Conservation (phyloP, 75 land plant genomes). For the Larix kaempferi region DNA sequence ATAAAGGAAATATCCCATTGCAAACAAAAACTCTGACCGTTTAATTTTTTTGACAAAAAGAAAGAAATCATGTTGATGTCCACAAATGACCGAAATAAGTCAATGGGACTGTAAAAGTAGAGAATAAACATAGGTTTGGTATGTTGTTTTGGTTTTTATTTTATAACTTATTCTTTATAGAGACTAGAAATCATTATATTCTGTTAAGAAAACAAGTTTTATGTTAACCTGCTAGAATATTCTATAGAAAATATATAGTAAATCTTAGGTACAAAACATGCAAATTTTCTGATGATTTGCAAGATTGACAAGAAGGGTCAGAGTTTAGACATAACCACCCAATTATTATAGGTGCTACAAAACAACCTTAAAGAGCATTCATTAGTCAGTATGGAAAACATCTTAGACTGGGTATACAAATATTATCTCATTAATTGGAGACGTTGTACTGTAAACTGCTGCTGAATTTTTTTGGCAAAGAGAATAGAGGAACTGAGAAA, state of each 20-base stretch:
- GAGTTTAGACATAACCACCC: neutral
- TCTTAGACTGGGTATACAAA: neutral
- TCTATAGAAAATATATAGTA: neutral
- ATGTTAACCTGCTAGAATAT: too few species aligned
- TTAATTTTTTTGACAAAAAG: neutral
- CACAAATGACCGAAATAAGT: too few species aligned
- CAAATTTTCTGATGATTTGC: neutral
- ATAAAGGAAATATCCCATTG: neutral
- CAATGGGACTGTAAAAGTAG: too few species aligned
- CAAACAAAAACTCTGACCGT: neutral
- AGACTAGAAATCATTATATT: too few species aligned
- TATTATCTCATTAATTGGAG: neutral
- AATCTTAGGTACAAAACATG: neutral
- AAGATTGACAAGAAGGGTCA: neutral
- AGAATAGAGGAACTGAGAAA: neutral
- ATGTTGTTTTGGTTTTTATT: too few species aligned
- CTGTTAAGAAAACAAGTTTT: too few species aligned
- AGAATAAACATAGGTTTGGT: too few species aligned
- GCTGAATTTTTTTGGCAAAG: neutral
- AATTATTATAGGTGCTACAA: neutral
- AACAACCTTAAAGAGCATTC: neutral
- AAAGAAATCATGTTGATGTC: neutral
- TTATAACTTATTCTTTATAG: too few species aligned
- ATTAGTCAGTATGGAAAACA: neutral
- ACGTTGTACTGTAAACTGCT: neutral